These are phyloP conservation scores for Bretschneidera sinensis DNA, from an alignment of 345 rosid genomes.

Conservation along the genomic window DNA sequence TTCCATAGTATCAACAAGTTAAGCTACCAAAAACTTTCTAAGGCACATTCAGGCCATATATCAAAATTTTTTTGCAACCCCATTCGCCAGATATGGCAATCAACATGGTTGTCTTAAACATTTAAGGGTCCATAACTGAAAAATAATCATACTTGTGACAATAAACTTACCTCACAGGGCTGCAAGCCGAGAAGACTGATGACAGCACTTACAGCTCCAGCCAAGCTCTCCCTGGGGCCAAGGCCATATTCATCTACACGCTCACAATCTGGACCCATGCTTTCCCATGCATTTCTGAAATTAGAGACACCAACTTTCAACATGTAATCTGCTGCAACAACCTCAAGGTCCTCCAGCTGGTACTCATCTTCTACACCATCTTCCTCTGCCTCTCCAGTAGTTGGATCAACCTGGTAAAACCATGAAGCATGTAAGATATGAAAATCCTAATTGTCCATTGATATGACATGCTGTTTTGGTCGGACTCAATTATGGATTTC, in stretches of 20 bases:
- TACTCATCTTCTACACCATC: slow-evolving; percentile 99
- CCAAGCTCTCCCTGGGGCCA: slow-evolving; percentile 86
- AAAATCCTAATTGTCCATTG: too few relatives aligned
- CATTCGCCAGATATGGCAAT: not conserved
- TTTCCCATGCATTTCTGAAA: slow-evolving; percentile 98
- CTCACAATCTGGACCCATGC: slow-evolving; percentile 69
- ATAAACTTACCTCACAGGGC: slow-evolving; percentile 94
- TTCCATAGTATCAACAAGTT: not conserved
- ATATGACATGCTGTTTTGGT: too few relatives aligned
- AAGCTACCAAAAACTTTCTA: not conserved
- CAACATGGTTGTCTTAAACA: too few relatives aligned
- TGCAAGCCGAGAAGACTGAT: slow-evolving; percentile 97
- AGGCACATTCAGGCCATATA: not conserved
- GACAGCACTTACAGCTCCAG: slow-evolving; percentile 84
- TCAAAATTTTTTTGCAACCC: not conserved
- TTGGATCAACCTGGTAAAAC: slow-evolving; percentile 69
- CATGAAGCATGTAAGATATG: not conserved
- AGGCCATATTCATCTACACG: slow-evolving; percentile 96
- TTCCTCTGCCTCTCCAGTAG: slow-evolving; percentile 86
- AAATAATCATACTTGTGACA: too few relatives aligned
- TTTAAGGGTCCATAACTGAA: too few relatives aligned
- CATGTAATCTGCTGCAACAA: slow-evolving; percentile 89
- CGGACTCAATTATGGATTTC: too few relatives aligned
- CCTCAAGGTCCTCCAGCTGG: slow-evolving; percentile 95
- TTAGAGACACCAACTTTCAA: slow-evolving; percentile 80